Base-by-base conservation (phyloP, 148 eudicot species). In the Chenopodium suecicum region DNA sequence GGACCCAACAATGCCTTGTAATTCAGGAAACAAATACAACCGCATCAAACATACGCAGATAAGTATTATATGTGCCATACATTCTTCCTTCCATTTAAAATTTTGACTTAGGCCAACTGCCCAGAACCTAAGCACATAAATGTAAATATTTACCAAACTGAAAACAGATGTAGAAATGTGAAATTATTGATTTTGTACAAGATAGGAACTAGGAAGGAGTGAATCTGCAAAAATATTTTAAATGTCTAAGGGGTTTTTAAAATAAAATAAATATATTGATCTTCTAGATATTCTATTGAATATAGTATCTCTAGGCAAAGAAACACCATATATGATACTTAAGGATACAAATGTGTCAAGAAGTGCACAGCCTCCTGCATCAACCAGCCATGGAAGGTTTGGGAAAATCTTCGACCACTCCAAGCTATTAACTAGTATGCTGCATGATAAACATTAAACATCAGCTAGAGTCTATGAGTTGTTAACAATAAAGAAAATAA, bases 291-390 rank as follows among this genome's bases (percentile, higher is more conserved):
- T 50, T 50, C 54, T 50, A 50, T 12, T 50, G 54, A 50, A 13
- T 37, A 50, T 50, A 50, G 54, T 11, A 50, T 11, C 13, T 50
- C 54, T 50, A 50, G 6, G 70, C 34, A 25, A 66, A 3, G 14
- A 5, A 14, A 2, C 25, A 70, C 9, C 34, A 73, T 9, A 58
- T 10, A 65, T 27, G 17, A 5, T 4, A 78, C 8, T 81, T 10
- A 56, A 91, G 97, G 97, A 93, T 93, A 91, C 97, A 81, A 93
- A 89, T 75, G 89, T 79, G 83, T 93, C 97, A 67, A 93, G 95
- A 37, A 91, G 71, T 73, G 85, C 90, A 52, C 95, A 93, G 34
- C 95, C 95, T 68, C 90, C 91, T 32, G 97, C 88, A 78, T 93
- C 97, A 72, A 93, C 97, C 83, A 93, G 86, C 97, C 97, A 93